Conservation (phyloP, 1,284 basidiomycete genomes). For the Cronartium ribicola region DNA sequence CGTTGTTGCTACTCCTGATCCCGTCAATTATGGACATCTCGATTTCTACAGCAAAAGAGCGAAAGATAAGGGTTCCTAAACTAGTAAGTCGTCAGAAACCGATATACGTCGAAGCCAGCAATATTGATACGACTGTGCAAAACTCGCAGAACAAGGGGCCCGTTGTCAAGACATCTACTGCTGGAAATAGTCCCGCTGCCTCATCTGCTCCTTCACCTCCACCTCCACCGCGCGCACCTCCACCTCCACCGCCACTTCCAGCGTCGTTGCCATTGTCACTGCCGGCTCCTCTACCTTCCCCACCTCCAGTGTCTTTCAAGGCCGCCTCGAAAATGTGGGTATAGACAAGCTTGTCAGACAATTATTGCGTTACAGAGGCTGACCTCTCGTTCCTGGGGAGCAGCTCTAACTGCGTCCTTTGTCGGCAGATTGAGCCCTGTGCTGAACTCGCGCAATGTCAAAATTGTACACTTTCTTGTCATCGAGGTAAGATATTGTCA, state of each 20-base stretch:
- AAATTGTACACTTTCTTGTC: constrained; percentile 25
- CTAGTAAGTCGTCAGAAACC: constrained; percentile 25
- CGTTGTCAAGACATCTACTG: not conserved
- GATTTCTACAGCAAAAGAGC: constrained; percentile 17
- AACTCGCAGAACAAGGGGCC: not conserved
- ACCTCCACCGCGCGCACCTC: constrained; percentile 5
- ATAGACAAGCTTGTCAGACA: not conserved
- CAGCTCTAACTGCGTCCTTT: constrained; percentile 26
- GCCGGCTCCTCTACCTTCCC: not conserved
- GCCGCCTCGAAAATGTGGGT: not conserved
- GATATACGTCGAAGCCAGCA: no score
- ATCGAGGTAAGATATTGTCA: constrained; percentile 7
- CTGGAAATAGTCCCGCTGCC: not conserved
- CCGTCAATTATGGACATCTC: not conserved
- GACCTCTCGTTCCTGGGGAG: not conserved
- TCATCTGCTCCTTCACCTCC: constrained; percentile 4
- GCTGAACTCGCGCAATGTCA: constrained; percentile 22
- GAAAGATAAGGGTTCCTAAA: constrained; percentile 26
- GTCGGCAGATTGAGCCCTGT: constrained; percentile 22
- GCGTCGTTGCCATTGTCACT: not conserved
- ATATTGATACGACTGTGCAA: no score
- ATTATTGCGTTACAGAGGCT: not conserved
- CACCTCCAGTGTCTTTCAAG: constrained; percentile 1
- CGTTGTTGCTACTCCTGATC: not conserved
- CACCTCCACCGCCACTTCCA: constrained; percentile 1